phyloP scores from a whole-genome alignment of 176 grass and related monocot genomes.

The Phragmites australis region DNA sequence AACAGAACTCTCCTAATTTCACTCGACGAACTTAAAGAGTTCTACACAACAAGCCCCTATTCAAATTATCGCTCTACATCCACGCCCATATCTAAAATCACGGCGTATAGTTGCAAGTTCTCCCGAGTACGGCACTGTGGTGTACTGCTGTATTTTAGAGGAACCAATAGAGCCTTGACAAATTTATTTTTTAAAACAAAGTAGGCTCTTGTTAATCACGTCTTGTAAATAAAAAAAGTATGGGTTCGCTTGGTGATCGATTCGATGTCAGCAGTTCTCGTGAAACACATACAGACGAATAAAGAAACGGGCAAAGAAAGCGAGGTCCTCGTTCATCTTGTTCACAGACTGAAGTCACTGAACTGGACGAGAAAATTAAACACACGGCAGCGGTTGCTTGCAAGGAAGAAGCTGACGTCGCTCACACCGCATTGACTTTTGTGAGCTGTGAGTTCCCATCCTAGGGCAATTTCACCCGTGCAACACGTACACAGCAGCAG shows the following conservation, averaged over 20 bases:
- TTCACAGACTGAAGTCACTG: background rate
- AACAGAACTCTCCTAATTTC: too few relatives aligned
- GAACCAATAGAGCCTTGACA: background rate
- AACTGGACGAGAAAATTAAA: background rate
- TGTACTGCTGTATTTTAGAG: background rate
- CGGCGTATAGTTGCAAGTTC: background rate
- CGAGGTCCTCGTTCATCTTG: background rate
- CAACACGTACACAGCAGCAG: background rate
- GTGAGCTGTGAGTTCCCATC: background rate
- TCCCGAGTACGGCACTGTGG: background rate
- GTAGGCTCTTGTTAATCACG: too few relatives aligned
- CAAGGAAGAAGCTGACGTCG: constrained; percentile 11
- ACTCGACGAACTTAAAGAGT: too few relatives aligned
- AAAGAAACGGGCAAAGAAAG: background rate
- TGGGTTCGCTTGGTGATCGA: background rate
- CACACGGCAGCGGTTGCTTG: constrained; percentile 20
- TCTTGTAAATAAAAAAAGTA: too few relatives aligned
- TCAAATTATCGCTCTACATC: too few relatives aligned
- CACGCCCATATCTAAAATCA: too few relatives aligned
- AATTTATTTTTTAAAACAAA: too few relatives aligned
- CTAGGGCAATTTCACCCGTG: background rate
- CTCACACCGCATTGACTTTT: background rate
- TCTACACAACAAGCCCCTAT: too few relatives aligned
- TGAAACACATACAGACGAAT: background rate
- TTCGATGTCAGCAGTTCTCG: background rate